Evolutionary conservation across 169 alveolate species (phyloP), one percentile per base, ranked within the genome.

Genomic region (Eimeria zaria): DNA sequence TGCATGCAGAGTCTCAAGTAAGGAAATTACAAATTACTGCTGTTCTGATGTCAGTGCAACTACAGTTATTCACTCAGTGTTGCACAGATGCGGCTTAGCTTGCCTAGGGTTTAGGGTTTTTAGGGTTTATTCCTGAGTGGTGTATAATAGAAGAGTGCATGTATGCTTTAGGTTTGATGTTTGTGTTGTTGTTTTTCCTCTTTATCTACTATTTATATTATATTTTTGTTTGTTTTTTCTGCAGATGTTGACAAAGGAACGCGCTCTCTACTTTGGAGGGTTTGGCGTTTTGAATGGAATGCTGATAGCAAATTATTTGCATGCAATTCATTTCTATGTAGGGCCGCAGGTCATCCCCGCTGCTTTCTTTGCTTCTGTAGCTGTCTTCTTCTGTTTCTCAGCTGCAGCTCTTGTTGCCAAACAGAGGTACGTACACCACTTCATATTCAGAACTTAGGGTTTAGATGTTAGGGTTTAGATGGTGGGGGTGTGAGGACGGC

Each of bases 391-490:
- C 64, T 91, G 89, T 27, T 84, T 91, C 69, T 91, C 96, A 24
- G 96, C 96, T 11, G 96, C 96, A 12, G 96, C 96, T 7, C 69
- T 91, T 36, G 76, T 91, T 36, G 60, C 96, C 67, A 73, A 76
- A 20, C 80, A 91, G 51, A 51, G 96, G 96, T 58, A n/a, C 6
- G 73, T 46, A 36, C 58, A 30, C 67, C 22, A 20, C 62, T 53
- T 53, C 62, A 53, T 2, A 14, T 53, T n/a, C 51, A 22, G 85
- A 14, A 55, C 41, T 20, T 83, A 51, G 53, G 91, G 76, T 51
- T 53, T 53, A 39, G 74, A 39, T 36, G 16, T 51, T 36, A 24
- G 78, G 73, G 30, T 48, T 48, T 36, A 16, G 87, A 58, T 18
- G 69, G n/a, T 33, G 60, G 30, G 33, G n/a, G 64, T n/a, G 44